phyloP scores from a whole-genome alignment of 768 basidiomycete species.

The Rhizopogon vinicolor region DNA sequence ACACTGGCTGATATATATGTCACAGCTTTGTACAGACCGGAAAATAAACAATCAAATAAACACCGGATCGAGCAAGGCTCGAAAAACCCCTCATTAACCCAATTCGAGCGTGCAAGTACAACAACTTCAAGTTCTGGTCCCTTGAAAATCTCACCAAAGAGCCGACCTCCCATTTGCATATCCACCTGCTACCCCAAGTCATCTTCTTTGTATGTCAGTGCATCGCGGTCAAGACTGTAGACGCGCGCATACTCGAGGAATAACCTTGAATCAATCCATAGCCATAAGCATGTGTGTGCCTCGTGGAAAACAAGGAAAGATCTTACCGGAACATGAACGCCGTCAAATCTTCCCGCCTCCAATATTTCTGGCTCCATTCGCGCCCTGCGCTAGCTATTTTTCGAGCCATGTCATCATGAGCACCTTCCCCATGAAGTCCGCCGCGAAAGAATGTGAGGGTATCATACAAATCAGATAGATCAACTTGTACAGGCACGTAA shows the following conservation, averaged over 20 bases:
- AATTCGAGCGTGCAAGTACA: too few species aligned
- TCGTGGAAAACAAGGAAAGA: background rate
- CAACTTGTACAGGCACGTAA: slow-evolving; percentile 65
- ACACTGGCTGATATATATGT: too few species aligned
- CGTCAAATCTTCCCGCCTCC: slow-evolving; percentile 56
- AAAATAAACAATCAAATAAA: too few species aligned
- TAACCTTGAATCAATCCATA: slow-evolving; percentile 26
- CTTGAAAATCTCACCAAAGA: too few species aligned
- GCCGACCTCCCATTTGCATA: too few species aligned
- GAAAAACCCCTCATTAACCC: too few species aligned
- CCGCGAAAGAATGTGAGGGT: slow-evolving; percentile 71
- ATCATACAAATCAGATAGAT: slow-evolving; percentile 67
- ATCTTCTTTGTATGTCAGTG: slow-evolving; percentile 28
- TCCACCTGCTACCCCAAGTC: background rate
- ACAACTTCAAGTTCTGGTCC: too few species aligned
- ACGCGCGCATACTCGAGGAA: slow-evolving; percentile 49
- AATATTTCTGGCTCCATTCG: slow-evolving; percentile 52
- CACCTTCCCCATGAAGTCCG: slow-evolving; percentile 48
- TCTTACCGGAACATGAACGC: slow-evolving; percentile 56
- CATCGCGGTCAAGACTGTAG: slow-evolving; percentile 39
- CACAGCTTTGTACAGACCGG: too few species aligned
- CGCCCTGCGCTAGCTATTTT: slow-evolving; percentile 54
- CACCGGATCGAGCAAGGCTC: too few species aligned
- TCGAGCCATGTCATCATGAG: slow-evolving; percentile 54
- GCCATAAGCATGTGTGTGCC: background rate